Conservation (phyloP, 371 early-diverging fungal species). For the Apophysomyces trapeziformis region DNA sequence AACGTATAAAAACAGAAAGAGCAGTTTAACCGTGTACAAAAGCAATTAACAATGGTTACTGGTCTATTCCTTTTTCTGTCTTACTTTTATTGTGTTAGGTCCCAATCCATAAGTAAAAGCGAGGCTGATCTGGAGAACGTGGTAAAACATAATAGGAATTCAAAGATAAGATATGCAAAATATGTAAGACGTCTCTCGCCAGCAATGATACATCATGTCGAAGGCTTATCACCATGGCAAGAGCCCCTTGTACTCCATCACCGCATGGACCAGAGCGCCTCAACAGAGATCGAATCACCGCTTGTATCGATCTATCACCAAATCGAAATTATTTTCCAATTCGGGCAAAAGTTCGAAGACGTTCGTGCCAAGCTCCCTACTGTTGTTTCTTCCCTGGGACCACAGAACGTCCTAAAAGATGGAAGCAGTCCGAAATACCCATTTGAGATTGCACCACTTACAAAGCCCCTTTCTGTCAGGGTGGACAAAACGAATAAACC, state of each 20-base stretch:
- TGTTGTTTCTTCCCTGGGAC: conserved; percentile 33
- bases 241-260: conserved; percentile 37
- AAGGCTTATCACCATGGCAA: conserved; percentile 37
- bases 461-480: background rate
- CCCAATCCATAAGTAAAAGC: conserved; percentile 38
- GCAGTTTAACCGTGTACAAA: no score
- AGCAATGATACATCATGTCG: conserved; percentile 32
- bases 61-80: background rate
- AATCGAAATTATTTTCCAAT: conserved; percentile 40
- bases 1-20: background rate
- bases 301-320: conserved; percentile 45
- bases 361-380: conserved; percentile 42
- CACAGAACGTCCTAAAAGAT: background rate
- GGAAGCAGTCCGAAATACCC: background rate
- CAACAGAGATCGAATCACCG: conserved; percentile 40
- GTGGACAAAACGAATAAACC: background rate
- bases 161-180: conserved; percentile 30
- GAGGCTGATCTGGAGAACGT: conserved; percentile 31
- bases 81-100: conserved; percentile 17
- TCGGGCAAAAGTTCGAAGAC: conserved; percentile 42
- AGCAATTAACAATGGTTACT: background rate
- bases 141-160: conserved; percentile 15
- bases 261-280: conserved; percentile 32
- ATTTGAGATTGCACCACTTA: background rate
- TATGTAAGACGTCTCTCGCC: conserved; percentile 37